These are phyloP conservation scores for Mycena rebaudengoi DNA, from an alignment of 768 basidiomycete species.

Conservation along the genomic window DNA sequence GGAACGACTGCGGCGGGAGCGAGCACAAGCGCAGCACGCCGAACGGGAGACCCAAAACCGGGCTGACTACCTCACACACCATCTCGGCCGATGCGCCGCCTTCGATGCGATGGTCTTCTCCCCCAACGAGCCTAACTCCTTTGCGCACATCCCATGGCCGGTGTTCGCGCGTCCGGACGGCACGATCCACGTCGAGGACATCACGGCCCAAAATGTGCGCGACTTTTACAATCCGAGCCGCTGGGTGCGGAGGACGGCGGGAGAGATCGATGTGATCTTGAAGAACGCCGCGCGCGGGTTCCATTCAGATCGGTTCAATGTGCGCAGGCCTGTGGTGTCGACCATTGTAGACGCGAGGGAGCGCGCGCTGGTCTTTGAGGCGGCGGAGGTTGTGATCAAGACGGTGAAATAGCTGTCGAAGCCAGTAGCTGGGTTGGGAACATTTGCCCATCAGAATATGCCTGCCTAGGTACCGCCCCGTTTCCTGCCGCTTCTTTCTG, in stretches of 20 bases:
- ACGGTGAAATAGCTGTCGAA: no score
- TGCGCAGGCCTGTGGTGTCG: background rate
- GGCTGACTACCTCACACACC: no score
- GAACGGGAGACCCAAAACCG: no score
- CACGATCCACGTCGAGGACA: background rate
- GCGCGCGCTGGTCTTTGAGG: conserved; percentile 1
- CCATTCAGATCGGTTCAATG: conserved; percentile 15
- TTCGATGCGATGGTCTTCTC: no score
- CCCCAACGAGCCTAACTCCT: conserved; percentile 5
- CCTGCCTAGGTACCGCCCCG: no score
- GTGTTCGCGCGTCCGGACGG: background rate
- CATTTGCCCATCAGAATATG: no score
- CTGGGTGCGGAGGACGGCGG: background rate
- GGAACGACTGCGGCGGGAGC: no score
- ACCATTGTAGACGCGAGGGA: background rate
- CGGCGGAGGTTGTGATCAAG: conserved; percentile 7
- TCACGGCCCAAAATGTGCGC: background rate
- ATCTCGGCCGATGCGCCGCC: no score
- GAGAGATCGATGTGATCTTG: background rate
- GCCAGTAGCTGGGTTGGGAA: no score
- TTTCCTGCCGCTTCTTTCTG: no score
- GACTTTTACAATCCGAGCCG: background rate
- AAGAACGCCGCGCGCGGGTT: conserved; percentile 1
- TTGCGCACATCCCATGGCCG: conserved; percentile 10
- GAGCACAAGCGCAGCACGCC: no score